Base-by-base conservation (phyloP, 2,329 filamentous ascomycete species). In the Stagonosporopsis rhizophila region DNA sequence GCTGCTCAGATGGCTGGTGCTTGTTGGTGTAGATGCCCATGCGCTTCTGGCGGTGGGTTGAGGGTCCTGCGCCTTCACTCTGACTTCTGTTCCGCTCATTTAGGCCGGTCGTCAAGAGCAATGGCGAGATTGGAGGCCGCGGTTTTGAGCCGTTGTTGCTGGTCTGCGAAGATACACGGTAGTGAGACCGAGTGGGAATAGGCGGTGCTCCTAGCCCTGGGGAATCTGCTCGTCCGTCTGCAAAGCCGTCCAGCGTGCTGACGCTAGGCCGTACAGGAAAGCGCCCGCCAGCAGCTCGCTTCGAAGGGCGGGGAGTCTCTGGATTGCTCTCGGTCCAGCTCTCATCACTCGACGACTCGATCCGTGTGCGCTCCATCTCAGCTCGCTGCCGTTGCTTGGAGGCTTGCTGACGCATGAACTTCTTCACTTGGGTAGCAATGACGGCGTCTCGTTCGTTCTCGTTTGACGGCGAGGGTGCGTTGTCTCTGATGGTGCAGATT, bases 161-260 rank as follows among this genome's bases (percentile, higher is more conserved):
- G 60, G 90, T 87, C 64, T 89, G 87, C 2, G 89, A 91, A 3
- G 89, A 79, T 1, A 87, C 87, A 27, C 93, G 87, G 64, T 91
- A 91, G 73, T 96, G 92, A 3, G 92, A 95, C 58, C 89, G 85
- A 4, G 85, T 85, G 0, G 92, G 92, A 57, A 96, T 90, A 0
- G 90, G 90, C 2, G 93, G 91, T 25, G 89, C 83, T 32, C 69
- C 77, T 8, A 62, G 32, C 3, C 62, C 61, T 6, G 66, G 66
- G 14, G 66, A 69, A 11, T 68, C 66, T 30, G 58, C 59, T 39
- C 61, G 66, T 32, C 84, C 78, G 15, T 88, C 79, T 7, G 73
- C 62, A 39, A 79, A 75, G 52, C 75, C 76, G 20, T 95, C 91
- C 44, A 86, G 83, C 15, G 89, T 88, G 70, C 79, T 78, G 53